Evolutionary conservation across 257 asterid genomes (phyloP), one percentile per base, ranked within the genome.

Genomic region (Schizonepeta tenuifolia): DNA sequence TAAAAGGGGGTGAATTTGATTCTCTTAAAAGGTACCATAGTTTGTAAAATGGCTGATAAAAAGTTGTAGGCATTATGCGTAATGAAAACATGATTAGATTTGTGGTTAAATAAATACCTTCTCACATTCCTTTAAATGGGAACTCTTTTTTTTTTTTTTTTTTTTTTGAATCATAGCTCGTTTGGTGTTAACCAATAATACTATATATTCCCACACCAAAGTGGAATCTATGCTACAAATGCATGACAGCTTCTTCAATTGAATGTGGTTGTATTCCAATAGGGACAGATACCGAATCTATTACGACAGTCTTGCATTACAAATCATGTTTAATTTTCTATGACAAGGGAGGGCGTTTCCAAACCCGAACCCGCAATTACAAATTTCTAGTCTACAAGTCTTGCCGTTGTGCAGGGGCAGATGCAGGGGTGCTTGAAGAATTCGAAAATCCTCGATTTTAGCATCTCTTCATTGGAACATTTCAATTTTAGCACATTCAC

Each of bases 171-270:
- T 56, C 14, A 12, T 55, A 58, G 43, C 20, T 74, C 31, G 46
- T 51, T 61, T 72, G 54, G 65, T 58, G 44, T 18, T 46, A 24
- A 72, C 60, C 53, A 74, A 71, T 54, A n/a, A n/a, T n/a, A n/a
- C n/a, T n/a, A 50, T 77, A 53, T 72, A 63, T 78, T 82, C 81
- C 40, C 40, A 46, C 14, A 40, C 40, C 43, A 0, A 40, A 65
- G 72, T 77, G 77, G 80, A 66, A 67, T 58, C 4, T 28, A 53
- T 67, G 64, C 57, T 46, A 60, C 60, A 81, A 66, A 67, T 72
- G 76, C 78, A 70, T 55, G 72, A 77, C 73, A 70, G 76, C 69
- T 44, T 59, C 69, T 44, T 59, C 65, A 61, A 51, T 44, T 64
- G 12, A 35, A 26, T 38, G 71, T 49, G 40, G 67, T 56, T 35